These are phyloP conservation scores for Colletotrichum abscissum DNA, from an alignment of 2,329 filamentous ascomycete species.

Conservation along the genomic window DNA sequence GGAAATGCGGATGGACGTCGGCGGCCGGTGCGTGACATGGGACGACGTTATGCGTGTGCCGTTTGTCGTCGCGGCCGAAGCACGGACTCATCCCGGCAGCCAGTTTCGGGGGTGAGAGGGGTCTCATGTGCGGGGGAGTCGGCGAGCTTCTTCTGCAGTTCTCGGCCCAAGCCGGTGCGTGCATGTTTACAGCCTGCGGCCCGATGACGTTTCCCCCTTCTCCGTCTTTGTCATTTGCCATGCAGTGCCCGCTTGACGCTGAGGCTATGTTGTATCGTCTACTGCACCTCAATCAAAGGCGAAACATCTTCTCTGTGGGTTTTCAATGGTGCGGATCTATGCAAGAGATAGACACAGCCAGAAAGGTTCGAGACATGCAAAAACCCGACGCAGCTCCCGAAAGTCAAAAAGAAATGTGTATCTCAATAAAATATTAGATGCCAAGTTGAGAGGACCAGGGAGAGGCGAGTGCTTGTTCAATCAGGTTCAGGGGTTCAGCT, in stretches of 20 bases:
- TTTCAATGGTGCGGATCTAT: neutral
- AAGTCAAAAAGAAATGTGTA: neutral
- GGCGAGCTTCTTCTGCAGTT: constrained; percentile 6
- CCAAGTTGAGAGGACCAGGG: neutral
- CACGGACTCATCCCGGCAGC: neutral
- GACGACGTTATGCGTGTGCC: constrained; percentile 24
- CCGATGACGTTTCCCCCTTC: neutral
- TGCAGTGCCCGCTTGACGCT: neutral
- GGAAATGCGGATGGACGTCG: constrained; percentile 12
- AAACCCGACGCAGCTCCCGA: neutral
- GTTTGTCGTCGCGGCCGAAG: constrained; percentile 7
- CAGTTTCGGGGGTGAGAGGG: neutral
- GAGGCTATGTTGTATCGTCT: neutral
- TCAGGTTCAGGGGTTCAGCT: neutral
- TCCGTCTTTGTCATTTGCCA: neutral
- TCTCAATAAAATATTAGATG: neutral
- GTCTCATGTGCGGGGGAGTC: neutral
- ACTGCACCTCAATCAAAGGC: neutral
- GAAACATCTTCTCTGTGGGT: neutral
- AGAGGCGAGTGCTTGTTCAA: neutral
- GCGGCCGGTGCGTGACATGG: neutral
- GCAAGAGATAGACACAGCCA: neutral
- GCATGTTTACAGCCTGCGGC: neutral
- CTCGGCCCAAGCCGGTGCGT: constrained; percentile 12
- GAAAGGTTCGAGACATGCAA: neutral